These are phyloP conservation scores for Schizophyllum amplum DNA, from an alignment of 1,284 basidiomycete species.

Conservation along the genomic window DNA sequence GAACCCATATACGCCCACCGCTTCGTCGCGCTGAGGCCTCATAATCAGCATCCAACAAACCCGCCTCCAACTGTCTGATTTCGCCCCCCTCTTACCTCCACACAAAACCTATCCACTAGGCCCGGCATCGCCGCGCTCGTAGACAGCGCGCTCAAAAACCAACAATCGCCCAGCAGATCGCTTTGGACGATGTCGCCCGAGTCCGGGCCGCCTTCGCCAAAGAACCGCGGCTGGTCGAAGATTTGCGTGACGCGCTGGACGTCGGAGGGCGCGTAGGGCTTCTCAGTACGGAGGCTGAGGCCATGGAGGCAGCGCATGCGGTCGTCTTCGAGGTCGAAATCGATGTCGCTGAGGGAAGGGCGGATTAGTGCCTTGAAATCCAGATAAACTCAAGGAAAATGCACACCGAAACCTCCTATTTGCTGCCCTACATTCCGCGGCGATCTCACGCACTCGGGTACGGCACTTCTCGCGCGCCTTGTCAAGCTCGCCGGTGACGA, in stretches of 20 bases:
- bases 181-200: slow-evolving; percentile 32
- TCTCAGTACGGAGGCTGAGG: neutral
- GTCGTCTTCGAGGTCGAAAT: slow-evolving; percentile 13
- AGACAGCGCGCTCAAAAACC: slow-evolving; percentile 32
- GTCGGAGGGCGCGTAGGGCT: slow-evolving; percentile 14
- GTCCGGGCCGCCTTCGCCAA: slow-evolving; percentile 22
- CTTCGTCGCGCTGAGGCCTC: slow-evolving; percentile 24
- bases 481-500: slow-evolving; percentile 32
- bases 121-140: slow-evolving; percentile 26
- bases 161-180: slow-evolving; percentile 26
- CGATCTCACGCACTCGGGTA: slow-evolving; percentile 28
- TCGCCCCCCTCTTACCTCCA: slow-evolving; percentile 22
- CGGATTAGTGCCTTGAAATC: neutral
- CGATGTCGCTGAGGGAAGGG: slow-evolving; percentile 7
- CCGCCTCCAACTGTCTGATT: neutral
- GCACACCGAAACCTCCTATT: slow-evolving; percentile 31
- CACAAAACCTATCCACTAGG: slow-evolving; percentile 32
- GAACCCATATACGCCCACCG: slow-evolving; percentile 32
- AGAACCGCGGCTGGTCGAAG: slow-evolving; percentile 29
- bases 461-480: slow-evolving; percentile 32
- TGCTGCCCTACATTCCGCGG: slow-evolving; percentile 26
- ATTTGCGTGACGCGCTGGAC: slow-evolving; percentile 30
- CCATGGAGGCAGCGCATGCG: slow-evolving; percentile 8
- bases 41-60: neutral
- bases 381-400: neutral